Base-by-base conservation (phyloP, 495 filamentous ascomycete genomes). In the Lichina pygmaea region DNA sequence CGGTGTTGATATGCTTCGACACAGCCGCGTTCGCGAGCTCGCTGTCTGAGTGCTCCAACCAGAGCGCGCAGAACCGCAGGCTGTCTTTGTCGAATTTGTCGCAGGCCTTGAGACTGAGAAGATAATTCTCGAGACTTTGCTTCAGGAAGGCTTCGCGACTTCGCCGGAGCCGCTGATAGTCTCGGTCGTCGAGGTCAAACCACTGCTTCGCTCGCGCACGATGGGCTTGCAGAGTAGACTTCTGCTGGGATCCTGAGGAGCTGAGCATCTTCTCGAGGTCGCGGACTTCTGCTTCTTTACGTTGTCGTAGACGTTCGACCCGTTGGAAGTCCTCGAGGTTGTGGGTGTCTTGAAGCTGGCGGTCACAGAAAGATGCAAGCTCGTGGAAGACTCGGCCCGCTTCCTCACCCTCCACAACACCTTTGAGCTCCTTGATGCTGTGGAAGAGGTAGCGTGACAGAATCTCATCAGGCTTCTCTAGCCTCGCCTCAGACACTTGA, bases 341-440 rank as follows among this genome's bases (percentile, higher is more conserved):
- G 44, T 86, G 82, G 2, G 74, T 69, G 54, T 84, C 86, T 48
- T 91, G 74, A 10, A 95, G 63, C 55, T 95, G 89, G 50, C 78
- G 74, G 56, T 99, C 86, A 55, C 89, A 99, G 53, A 94, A 99
- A 45, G 72, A 71, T 45, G 89, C 89, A 57, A 93, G 95, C 50
- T 89, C 80, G 56, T 94, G 83, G 52, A 80, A 94, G 8, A 94
- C 91, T 52, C 79, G 68, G 6, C 86, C 84, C 7, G 86, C 81
- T 45, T 81, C 77, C 50, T 72, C 66, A 8, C 81, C 77, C 37
- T 77, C 68, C 2, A 57, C 67, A 44, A 67, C 69, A n/a, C 71
- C 75, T 54, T 67, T 73, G 32, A 99, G 60, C 51, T 86, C 78
- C 52, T 75, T 77, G 36, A 94, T 75, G 2, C 89, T 85, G 6